Base-by-base conservation (phyloP, 208 protist species). In the Lotmaria passim region DNA sequence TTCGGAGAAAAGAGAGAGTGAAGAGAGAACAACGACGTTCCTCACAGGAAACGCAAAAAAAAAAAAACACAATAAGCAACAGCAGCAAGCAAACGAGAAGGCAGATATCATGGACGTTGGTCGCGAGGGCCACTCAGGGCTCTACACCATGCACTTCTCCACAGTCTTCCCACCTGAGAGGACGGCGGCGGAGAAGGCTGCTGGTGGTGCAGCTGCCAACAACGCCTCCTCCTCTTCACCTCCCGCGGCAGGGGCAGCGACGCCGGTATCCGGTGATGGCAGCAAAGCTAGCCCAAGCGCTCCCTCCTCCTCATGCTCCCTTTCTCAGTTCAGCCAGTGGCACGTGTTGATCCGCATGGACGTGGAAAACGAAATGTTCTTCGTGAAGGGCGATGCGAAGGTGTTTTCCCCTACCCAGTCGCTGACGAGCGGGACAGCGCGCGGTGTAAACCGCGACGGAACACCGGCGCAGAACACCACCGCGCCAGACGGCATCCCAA, bases 141-240 rank as follows among this genome's bases (percentile, higher is more conserved):
- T 95, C 23, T 95, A 90, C 75, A 93, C 87, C 36, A 81, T 95
- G 69, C 90, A 89, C 83, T 95, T 95, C 80, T 89, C 85, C 43
- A 80, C 85, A 24, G 68, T 91, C 44, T 86, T 83, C 62, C 72
- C 78, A 14, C 71, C 70, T 12, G 85, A 84, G 53, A 75, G 78
- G 39, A 59, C 74, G 34, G 34, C 34, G 19, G n/a, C 28, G 23
- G 55, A 67, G 48, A 39, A 48, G 39, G 39, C 48, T n/a, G n/a
- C n/a, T 5, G 58, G 52, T 46, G 60, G 39, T n/a, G 30, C 58
- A 19, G 8, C 39, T 23, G 30, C 58, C 26, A 81, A 65, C 59
- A 19, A 55, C 21, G 50, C 69, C 2, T 69, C 68, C n/a, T 64
- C 71, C 7, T 73, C 69, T 15, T 50, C 58, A 7, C 38, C 59